Evolutionary conservation across 2,329 filamentous ascomycete genomes (phyloP).

Genomic region (Trichoderma brevicompactum): DNA sequence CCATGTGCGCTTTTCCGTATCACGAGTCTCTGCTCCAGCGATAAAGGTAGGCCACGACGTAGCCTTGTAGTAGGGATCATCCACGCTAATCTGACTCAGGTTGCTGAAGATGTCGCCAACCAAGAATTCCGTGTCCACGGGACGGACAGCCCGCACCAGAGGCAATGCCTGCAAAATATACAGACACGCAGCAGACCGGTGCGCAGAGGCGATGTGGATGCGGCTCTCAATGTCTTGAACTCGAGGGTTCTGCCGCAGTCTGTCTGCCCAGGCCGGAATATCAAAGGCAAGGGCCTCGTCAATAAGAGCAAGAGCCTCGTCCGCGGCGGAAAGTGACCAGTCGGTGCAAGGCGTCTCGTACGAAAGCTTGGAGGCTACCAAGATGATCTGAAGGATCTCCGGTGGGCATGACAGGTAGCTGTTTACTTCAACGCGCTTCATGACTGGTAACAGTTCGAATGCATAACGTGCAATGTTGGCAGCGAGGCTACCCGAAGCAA

Average conservation of each 20-base stretch:
- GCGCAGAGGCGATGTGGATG: slow-evolving; percentile 51
- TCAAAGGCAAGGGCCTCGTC: slow-evolving; percentile 49
- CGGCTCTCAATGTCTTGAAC: slow-evolving; percentile 49
- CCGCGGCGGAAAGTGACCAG: slow-evolving; percentile 40
- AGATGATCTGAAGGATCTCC: slow-evolving; percentile 51
- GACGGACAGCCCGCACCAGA: slow-evolving; percentile 42
- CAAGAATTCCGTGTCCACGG: slow-evolving; percentile 50
- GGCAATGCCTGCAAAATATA: slow-evolving; percentile 53
- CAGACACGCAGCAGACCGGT: slow-evolving; percentile 52
- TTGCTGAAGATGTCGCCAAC: slow-evolving; percentile 56
- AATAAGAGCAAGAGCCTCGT: slow-evolving; percentile 47
- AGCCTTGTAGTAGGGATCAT: slow-evolving; percentile 60
- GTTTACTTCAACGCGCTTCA: slow-evolving; percentile 49
- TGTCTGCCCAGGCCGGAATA: slow-evolving; percentile 48
- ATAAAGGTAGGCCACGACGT: slow-evolving; percentile 65
- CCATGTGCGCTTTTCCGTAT: slow-evolving; percentile 54
- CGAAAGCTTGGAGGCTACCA: slow-evolving; percentile 51
- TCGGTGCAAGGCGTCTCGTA: slow-evolving; percentile 43
- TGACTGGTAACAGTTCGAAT: slow-evolving; percentile 46
- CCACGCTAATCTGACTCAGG: slow-evolving; percentile 52
- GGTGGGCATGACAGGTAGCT: slow-evolving; percentile 51
- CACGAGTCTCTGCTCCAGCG: slow-evolving; percentile 58
- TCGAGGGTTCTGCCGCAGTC: slow-evolving; percentile 43
- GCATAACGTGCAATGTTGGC: slow-evolving; percentile 47
- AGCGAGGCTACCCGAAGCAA: slow-evolving; percentile 44